phyloP scores from a whole-genome alignment of 2,329 filamentous ascomycete species.

The Cercospora nicotianae region DNA sequence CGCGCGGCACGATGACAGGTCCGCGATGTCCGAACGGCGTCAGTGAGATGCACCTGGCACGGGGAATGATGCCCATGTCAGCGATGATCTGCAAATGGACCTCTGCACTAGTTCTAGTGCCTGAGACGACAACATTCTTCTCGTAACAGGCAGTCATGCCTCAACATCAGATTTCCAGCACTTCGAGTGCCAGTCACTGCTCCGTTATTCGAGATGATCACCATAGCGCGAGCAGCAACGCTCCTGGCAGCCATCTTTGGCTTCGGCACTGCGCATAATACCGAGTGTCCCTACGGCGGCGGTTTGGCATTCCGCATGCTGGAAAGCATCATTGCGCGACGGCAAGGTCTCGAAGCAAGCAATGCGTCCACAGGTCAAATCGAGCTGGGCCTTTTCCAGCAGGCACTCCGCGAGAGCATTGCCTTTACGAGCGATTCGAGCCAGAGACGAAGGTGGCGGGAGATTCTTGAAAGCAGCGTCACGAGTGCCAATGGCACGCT shows the following conservation, averaged over 20 bases:
- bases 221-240: background rate
- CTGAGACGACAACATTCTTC: background rate
- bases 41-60: background rate
- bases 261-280: background rate
- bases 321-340: slow-evolving; percentile 36
- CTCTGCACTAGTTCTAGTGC: background rate
- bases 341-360: slow-evolving; percentile 34
- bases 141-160: background rate
- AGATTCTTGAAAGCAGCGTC: slow-evolving; percentile 28
- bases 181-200: background rate
- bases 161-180: background rate
- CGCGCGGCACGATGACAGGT: background rate
- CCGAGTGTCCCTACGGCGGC: slow-evolving; percentile 14
- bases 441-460: slow-evolving; percentile 15
- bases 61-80: background rate
- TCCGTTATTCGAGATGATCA: background rate
- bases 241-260: background rate
- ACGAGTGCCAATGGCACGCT: slow-evolving; percentile 26
- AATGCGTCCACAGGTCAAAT: slow-evolving; percentile 29
- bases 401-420: slow-evolving; percentile 33
- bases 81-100: slow-evolving; percentile 1
- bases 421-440: slow-evolving; percentile 19
- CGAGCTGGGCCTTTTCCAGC: slow-evolving; percentile 40
- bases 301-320: slow-evolving; percentile 33
- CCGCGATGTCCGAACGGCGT: background rate